These are phyloP conservation scores for Purshia tridentata DNA, from an alignment of 306 rosid genomes.

Conservation along the genomic window DNA sequence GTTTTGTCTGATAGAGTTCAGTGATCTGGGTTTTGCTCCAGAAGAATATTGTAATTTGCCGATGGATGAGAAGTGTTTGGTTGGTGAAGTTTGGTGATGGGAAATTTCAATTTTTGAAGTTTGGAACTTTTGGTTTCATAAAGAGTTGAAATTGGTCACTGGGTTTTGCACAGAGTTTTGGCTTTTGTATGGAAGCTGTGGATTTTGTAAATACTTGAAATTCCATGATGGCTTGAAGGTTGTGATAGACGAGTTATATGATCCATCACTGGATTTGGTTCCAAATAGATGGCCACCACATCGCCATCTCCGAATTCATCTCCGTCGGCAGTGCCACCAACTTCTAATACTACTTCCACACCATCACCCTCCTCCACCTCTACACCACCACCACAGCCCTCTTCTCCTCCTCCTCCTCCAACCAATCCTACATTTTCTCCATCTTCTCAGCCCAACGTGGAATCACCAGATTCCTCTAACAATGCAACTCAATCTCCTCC, in stretches of 20 bases:
- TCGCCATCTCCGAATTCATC: slow-evolving; percentile 64
- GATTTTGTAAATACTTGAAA: slow-evolving; percentile 10
- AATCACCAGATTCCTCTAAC: slow-evolving; percentile 33
- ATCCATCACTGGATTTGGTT: slow-evolving; percentile 22
- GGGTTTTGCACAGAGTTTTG: slow-evolving; percentile 21
- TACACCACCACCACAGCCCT: neutral
- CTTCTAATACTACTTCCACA: slow-evolving; percentile 28
- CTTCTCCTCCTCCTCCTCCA: slow-evolving; percentile 25
- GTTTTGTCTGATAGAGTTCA: slow-evolving; percentile 5
- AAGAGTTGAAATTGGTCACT: slow-evolving; percentile 19
- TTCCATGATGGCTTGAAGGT: slow-evolving; percentile 20
- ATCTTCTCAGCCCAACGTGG: slow-evolving; percentile 27
- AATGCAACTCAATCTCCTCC: slow-evolving; percentile 39
- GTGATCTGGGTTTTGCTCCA: slow-evolving; percentile 9
- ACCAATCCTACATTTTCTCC: slow-evolving; percentile 29
- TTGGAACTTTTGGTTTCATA: slow-evolving; percentile 20
- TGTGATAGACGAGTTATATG: slow-evolving; percentile 19
- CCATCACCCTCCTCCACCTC: slow-evolving; percentile 31
- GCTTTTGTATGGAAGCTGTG: neutral
- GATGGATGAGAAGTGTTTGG: slow-evolving; percentile 7
- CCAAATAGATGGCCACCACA: slow-evolving; percentile 48
- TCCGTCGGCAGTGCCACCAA: slow-evolving; percentile 40
- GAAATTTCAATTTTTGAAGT: slow-evolving; percentile 25
- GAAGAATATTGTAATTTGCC: neutral
- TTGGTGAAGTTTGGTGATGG: slow-evolving; percentile 34